These are phyloP conservation scores for Trichoderma guizhouense DNA, from an alignment of 2,329 filamentous ascomycete species.

Conservation along the genomic window DNA sequence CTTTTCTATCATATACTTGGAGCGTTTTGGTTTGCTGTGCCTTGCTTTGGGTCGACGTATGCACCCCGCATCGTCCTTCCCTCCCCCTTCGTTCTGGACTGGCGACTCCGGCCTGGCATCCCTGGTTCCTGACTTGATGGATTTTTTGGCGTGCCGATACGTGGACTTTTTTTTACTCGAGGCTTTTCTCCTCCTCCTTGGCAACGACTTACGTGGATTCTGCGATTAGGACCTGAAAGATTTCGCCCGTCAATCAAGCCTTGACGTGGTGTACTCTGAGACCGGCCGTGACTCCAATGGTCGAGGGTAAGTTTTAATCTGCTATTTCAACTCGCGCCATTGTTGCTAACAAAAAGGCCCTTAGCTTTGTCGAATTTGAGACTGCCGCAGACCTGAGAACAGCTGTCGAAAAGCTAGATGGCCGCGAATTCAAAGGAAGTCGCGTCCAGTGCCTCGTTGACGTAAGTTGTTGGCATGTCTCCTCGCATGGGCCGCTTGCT, in stretches of 20 bases:
- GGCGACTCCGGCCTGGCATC: constrained; percentile 27
- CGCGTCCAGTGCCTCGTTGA: constrained; percentile 83
- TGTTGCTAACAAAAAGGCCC: constrained; percentile 19
- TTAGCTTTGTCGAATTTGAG: constrained; percentile 96
- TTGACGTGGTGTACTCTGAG: constrained; percentile 98
- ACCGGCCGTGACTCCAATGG: constrained; percentile 88
- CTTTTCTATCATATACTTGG: constrained; percentile 31
- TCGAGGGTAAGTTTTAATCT: constrained; percentile 67
- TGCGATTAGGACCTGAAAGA: constrained; percentile 98
- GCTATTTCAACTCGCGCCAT: not conserved
- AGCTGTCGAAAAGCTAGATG: constrained; percentile 92
- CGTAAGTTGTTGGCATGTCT: constrained; percentile 53
- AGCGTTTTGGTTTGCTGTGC: constrained; percentile 29
- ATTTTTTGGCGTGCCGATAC: constrained; percentile 31
- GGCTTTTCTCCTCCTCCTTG: constrained; percentile 43
- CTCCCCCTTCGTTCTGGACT: constrained; percentile 22
- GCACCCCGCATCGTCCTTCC: constrained; percentile 19
- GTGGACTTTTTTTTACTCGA: constrained; percentile 29
- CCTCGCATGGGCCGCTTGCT: not conserved
- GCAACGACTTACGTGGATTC: constrained; percentile 76
- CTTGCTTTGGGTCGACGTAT: constrained; percentile 22
- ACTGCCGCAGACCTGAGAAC: constrained; percentile 83
- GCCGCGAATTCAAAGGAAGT: constrained; percentile 86
- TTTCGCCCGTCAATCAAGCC: constrained; percentile 92
- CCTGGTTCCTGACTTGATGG: constrained; percentile 37